A percentile compares a stretch with the other conserved stretches of the same genome.
Conservation (phyloP, 257 asterid species). For the Nicotiana attenuata region DNA sequence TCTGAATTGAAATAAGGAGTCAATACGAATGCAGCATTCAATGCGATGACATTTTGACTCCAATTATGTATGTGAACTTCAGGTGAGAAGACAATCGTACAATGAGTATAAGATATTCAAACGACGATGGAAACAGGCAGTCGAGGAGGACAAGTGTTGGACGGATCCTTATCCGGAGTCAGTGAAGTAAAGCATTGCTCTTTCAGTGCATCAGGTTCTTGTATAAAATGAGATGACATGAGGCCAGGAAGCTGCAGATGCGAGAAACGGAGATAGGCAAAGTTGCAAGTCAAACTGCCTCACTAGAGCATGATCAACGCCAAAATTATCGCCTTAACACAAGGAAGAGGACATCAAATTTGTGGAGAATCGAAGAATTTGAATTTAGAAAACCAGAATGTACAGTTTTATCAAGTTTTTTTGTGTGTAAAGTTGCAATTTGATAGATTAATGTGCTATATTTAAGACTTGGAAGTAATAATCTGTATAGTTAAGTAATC, state of each 20-base stretch:
- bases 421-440: neutral
- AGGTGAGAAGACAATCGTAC: constrained; percentile 83
- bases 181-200: neutral
- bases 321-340: neutral
- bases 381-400: neutral
- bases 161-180: constrained; percentile 47
- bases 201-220: neutral
- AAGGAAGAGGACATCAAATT: neutral
- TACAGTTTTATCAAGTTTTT: neutral
- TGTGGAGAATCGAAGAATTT: neutral
- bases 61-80: neutral
- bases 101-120: constrained; percentile 61
- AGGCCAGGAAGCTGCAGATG: neutral
- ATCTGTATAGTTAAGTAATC: neutral
- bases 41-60: neutral
- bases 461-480: neutral
- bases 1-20: neutral
- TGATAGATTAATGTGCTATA: neutral
- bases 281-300: neutral
- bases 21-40: neutral
- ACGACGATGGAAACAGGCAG: constrained; percentile 65
- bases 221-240: neutral
- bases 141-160: constrained; percentile 48
- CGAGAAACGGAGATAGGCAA: neutral
- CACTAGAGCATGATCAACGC: neutral